A percentile compares a stretch with the other conserved stretches of the same genome.
Evolutionary conservation across 2,329 filamentous ascomycete species (phyloP).

Genomic region (Hirsutella thompsonii): DNA sequence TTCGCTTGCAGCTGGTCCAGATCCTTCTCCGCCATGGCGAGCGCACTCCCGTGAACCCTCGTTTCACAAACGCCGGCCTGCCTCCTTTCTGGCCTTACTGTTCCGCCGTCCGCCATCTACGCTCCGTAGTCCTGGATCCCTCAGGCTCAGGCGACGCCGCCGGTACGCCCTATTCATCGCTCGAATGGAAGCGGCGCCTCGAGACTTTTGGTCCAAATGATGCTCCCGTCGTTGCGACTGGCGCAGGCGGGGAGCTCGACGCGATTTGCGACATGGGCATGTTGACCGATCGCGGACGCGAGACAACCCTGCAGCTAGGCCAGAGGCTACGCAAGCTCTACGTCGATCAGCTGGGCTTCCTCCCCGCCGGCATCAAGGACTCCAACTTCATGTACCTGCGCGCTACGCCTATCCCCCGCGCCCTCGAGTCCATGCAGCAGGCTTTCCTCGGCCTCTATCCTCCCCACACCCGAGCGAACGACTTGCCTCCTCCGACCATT

Average conservation of each 20-base stretch:
- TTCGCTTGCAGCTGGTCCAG: constrained; percentile 84
- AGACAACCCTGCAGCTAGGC: constrained; percentile 59
- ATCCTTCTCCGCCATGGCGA: constrained; percentile 69
- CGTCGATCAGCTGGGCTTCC: constrained; percentile 60
- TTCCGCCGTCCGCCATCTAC: constrained; percentile 59
- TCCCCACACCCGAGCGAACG: constrained; percentile 23
- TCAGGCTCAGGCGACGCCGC: constrained; percentile 16
- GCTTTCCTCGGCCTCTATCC: constrained; percentile 67
- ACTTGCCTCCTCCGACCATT: constrained; percentile 51
- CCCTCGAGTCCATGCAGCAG: constrained; percentile 67
- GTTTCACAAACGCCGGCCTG: constrained; percentile 71
- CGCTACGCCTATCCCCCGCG: constrained; percentile 60
- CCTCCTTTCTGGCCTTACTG: constrained; percentile 81
- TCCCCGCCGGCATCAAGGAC: constrained; percentile 45
- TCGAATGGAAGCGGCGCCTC: constrained; percentile 57
- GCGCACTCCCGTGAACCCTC: constrained; percentile 74
- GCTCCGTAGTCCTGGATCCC: constrained; percentile 33
- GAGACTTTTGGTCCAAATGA: constrained; percentile 69
- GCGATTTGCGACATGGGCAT: constrained; percentile 68
- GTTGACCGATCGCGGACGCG: constrained; percentile 62
- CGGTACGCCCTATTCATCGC: constrained; percentile 24
- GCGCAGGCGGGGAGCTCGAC: constrained; percentile 59
- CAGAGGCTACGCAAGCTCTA: constrained; percentile 58
- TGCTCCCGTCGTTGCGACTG: constrained; percentile 55
- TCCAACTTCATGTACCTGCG: constrained; percentile 57